Evolutionary conservation across 495 filamentous ascomycete species (phyloP).

Genomic region (Bacidia gigantensis): DNA sequence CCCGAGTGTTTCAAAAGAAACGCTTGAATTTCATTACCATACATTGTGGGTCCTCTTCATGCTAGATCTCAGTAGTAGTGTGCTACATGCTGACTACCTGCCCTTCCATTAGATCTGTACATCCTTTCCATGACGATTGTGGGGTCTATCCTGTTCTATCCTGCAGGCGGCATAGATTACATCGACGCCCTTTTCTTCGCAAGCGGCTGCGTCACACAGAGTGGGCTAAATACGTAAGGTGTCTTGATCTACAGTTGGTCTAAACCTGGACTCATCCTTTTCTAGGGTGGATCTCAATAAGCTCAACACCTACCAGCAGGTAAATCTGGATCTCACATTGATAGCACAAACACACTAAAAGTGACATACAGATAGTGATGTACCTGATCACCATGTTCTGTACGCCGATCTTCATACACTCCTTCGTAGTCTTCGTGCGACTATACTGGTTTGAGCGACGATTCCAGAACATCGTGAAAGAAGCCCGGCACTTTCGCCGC

Average conservation of each 20-base stretch:
- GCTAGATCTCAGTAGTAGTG: background rate
- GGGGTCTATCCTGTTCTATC: constrained; percentile 63
- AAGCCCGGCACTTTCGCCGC: constrained; percentile 38
- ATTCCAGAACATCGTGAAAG: constrained; percentile 63
- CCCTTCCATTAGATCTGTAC: constrained; percentile 47
- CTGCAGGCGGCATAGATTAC: constrained; percentile 48
- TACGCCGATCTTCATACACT: constrained; percentile 85
- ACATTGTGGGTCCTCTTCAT: constrained; percentile 46
- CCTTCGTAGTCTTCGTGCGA: constrained; percentile 76
- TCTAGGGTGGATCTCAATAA: constrained; percentile 54
- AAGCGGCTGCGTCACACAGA: constrained; percentile 71
- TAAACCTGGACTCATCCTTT: constrained; percentile 4
- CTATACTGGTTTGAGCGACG: constrained; percentile 97
- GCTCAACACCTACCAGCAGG: constrained; percentile 64
- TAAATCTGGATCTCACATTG: constrained; percentile 10
- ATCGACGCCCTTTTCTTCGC: constrained; percentile 85
- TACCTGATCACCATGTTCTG: constrained; percentile 57
- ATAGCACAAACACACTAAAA: constrained; percentile 1
- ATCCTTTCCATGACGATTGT: constrained; percentile 55
- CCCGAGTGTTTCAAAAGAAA: constrained; percentile 37
- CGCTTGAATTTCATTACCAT: constrained; percentile 74
- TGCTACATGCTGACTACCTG: background rate
- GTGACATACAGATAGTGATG: constrained; percentile 37
- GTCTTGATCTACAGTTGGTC: background rate
- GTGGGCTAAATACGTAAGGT: constrained; percentile 66